Evolutionary conservation across 2,329 filamentous ascomycete species (phyloP).

Genomic region (Venturiaceae sp.): DNA sequence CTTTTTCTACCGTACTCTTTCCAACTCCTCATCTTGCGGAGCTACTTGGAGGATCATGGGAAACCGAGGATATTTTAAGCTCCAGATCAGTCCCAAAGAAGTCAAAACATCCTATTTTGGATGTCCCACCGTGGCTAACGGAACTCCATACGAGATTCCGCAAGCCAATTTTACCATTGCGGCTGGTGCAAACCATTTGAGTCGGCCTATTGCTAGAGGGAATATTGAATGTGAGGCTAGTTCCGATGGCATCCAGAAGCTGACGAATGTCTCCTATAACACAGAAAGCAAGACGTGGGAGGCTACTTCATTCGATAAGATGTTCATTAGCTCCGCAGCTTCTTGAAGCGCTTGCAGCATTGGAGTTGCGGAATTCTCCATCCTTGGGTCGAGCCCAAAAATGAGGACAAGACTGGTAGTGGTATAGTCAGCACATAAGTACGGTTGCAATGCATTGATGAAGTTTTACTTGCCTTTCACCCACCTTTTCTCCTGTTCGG

Average conservation of each 20-base stretch:
- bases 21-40: slow-evolving; percentile 18
- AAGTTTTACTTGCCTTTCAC: no score
- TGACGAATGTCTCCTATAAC: neutral
- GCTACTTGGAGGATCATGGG: slow-evolving; percentile 64
- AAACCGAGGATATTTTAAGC: slow-evolving; percentile 63
- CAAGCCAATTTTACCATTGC: slow-evolving; percentile 62
- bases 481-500: no score
- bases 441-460: no score
- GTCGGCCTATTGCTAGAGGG: slow-evolving; percentile 38
- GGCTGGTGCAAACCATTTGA: slow-evolving; percentile 49
- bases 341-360: slow-evolving; percentile 17
- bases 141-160: slow-evolving; percentile 55
- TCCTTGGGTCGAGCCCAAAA: no score
- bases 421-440: no score
- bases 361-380: slow-evolving; percentile 4
- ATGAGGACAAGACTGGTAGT: neutral
- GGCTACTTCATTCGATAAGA: neutral
- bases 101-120: slow-evolving; percentile 57
- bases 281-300: neutral
- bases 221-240: slow-evolving; percentile 47
- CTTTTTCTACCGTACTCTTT: slow-evolving; percentile 54
- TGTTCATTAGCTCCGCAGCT: slow-evolving; percentile 20
- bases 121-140: slow-evolving; percentile 46
- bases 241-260: slow-evolving; percentile 30
- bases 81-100: slow-evolving; percentile 47